A percentile compares a stretch with the other conserved stretches of the same genome.
These are phyloP conservation scores for Herpetospermum pedunculosum DNA, from an alignment of 306 rosid genomes.

Conservation along the genomic window DNA sequence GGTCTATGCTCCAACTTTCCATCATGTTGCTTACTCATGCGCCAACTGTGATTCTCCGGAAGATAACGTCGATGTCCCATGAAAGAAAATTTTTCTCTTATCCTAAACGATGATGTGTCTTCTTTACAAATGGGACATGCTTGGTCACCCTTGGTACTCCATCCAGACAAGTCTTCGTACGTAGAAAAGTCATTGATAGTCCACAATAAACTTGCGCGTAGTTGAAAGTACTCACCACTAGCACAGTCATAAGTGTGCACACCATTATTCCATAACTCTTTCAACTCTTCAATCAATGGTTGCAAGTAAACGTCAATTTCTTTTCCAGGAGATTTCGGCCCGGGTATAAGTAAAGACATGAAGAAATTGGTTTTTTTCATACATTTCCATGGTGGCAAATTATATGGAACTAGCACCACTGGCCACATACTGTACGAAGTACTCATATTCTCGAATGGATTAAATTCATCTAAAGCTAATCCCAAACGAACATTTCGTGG, in stretches of 20 bases:
- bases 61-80: neutral
- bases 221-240: neutral
- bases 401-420: too few relatives aligned
- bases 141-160: neutral
- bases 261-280: neutral
- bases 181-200: neutral
- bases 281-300: neutral
- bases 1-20: neutral
- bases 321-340: neutral
- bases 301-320: neutral
- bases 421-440: too few relatives aligned
- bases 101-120: too few relatives aligned
- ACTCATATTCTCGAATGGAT: too few relatives aligned
- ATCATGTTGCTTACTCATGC: neutral
- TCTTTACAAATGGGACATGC: neutral
- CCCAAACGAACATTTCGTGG: too few relatives aligned
- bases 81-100: too few relatives aligned
- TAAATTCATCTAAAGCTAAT: too few relatives aligned
- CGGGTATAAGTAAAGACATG: neutral
- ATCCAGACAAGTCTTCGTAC: neutral
- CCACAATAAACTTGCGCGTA: neutral
- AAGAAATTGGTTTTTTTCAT: too few relatives aligned
- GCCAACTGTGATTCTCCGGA: neutral
- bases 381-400: too few relatives aligned
- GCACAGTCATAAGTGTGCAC: neutral